Evolutionary conservation across 1,139 yeast genomes (phyloP).

Genomic region (Hansenula lynferdii): DNA sequence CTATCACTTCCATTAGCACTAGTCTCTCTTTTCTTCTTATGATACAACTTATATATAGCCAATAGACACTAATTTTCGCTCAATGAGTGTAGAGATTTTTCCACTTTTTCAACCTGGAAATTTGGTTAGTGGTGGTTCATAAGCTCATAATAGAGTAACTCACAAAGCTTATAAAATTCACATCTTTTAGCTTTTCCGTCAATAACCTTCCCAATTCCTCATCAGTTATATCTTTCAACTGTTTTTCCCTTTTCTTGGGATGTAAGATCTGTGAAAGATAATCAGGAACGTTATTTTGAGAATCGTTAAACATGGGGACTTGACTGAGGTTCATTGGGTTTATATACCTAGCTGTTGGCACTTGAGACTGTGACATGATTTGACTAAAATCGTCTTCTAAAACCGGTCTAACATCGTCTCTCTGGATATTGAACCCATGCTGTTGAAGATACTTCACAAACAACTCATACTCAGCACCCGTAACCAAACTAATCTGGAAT

Average conservation of each 20-base stretch:
- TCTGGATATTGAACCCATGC: neutral
- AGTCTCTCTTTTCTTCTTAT: slow-evolving; percentile 5
- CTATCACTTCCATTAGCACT: slow-evolving; percentile 9
- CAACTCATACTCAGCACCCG: slow-evolving; percentile 5
- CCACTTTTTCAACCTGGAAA: slow-evolving; percentile 11
- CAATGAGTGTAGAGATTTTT: slow-evolving; percentile 8
- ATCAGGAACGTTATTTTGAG: neutral
- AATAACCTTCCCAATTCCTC: slow-evolving; percentile 11
- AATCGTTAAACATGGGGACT: neutral
- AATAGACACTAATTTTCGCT: neutral
- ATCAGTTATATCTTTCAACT: slow-evolving; percentile 11
- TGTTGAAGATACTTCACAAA: slow-evolving; percentile 6
- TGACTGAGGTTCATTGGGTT: neutral
- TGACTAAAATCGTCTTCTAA: neutral
- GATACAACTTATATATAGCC: neutral
- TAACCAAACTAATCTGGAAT: slow-evolving; percentile 17
- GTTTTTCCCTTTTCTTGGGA: slow-evolving; percentile 1
- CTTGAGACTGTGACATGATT: slow-evolving; percentile 1
- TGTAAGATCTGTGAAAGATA: slow-evolving; percentile 13
- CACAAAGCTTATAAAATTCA: slow-evolving; percentile 18
- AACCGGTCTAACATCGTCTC: neutral
- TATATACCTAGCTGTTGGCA: neutral
- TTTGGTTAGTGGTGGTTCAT: neutral
- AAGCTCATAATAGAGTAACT: neutral
- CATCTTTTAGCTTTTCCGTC: slow-evolving; percentile 17